These are phyloP conservation scores for Trichoderma atrobrunneum DNA, from an alignment of 2,329 filamentous ascomycete species.

Conservation along the genomic window DNA sequence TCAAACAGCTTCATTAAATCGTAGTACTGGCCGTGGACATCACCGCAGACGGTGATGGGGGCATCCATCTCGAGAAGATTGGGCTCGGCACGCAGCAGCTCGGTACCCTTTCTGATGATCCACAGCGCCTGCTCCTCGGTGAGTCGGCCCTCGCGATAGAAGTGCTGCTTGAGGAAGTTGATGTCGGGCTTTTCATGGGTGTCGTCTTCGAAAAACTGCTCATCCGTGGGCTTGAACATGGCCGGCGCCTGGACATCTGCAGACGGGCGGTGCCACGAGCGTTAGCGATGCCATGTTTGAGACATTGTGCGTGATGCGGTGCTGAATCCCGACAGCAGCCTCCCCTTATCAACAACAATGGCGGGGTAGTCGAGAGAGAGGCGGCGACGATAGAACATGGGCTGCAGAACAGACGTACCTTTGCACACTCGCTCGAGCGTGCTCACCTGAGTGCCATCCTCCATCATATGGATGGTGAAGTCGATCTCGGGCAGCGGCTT, in stretches of 20 bases:
- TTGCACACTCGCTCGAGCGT: constrained; percentile 96
- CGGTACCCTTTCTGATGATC: constrained; percentile 86
- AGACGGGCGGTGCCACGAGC: constrained; percentile 11
- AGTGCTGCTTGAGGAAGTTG: constrained; percentile 93
- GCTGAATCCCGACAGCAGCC: background rate
- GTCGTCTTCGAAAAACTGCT: constrained; percentile 88
- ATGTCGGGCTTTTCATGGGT: constrained; percentile 88
- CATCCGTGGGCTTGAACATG: constrained; percentile 85
- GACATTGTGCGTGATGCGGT: background rate
- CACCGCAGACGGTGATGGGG: constrained; percentile 96
- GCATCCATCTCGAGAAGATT: constrained; percentile 99
- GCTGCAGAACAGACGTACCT: constrained; percentile 60
- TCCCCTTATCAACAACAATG: constrained; percentile 10
- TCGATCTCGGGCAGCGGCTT: constrained; percentile 96
- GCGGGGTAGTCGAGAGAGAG: constrained; percentile 18
- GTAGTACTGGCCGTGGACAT: constrained; percentile 98
- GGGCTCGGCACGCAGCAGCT: constrained; percentile 83
- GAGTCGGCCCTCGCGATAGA: constrained; percentile 94
- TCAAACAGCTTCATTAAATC: constrained; percentile 99
- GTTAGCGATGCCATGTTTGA: constrained; percentile 18
- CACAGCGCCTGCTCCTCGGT: constrained; percentile 97
- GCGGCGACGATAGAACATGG: background rate
- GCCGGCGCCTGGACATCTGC: constrained; percentile 96
- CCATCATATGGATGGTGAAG: constrained; percentile 97
- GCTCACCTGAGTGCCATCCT: constrained; percentile 93